A percentile compares a stretch with the other conserved stretches of the same genome.
Evolutionary conservation across 2,329 filamentous ascomycete species (phyloP).

Genomic region (Microdochium bolleyi): DNA sequence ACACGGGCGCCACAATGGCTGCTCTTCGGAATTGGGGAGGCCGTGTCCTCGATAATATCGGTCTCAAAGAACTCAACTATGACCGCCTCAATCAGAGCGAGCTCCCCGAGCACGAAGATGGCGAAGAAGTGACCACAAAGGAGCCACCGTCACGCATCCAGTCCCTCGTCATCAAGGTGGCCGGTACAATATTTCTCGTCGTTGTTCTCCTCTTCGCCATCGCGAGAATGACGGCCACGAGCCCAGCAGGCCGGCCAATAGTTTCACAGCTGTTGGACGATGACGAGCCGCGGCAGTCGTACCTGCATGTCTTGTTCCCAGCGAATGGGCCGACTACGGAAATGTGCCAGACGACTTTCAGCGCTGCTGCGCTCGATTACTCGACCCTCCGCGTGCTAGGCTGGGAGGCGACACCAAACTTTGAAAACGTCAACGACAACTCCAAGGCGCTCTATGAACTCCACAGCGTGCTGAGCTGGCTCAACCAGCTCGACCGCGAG

Average conservation of each 20-base stretch:
- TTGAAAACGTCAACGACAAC: not conserved
- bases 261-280: not conserved
- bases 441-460: not conserved
- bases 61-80: conserved; percentile 3
- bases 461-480: not conserved
- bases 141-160: not conserved
- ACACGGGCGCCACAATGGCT: not conserved
- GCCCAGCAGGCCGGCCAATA: not conserved
- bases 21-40: not conserved
- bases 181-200: not conserved
- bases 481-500: conserved; percentile 1
- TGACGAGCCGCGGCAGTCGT: not conserved
- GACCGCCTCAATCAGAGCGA: conserved; percentile 1
- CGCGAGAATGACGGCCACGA: not conserved
- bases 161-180: not conserved
- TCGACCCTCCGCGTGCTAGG: conserved; percentile 6
- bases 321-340: not conserved
- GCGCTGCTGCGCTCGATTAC: conserved; percentile 5
- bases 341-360: conserved; percentile 21
- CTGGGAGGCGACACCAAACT: conserved; percentile 3
- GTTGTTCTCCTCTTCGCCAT: not conserved
- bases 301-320: conserved; percentile 1
- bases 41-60: conserved; percentile 2
- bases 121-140: not conserved
- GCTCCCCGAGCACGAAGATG: not conserved